Evolutionary conservation across 2,329 filamentous ascomycete species (phyloP), one percentile per base, ranked within the genome.

Genomic region (Colletotrichum cuscutae): DNA sequence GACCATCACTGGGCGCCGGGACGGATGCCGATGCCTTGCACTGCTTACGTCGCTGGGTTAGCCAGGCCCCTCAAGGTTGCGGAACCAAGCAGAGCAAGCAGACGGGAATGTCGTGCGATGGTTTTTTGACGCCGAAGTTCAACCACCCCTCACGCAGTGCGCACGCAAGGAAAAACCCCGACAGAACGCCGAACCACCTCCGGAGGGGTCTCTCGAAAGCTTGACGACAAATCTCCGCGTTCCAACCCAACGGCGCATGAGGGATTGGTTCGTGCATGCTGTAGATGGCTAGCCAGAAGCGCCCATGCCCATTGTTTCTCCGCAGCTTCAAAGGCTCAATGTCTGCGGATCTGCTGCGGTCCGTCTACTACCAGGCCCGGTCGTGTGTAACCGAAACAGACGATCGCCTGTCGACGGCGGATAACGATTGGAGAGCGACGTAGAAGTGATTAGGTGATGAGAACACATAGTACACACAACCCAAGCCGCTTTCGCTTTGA

Each of bases 171-270:
- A 42, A 35, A 65, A 72, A 56, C 15, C 56, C 71, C 71, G 71
- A 73, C 66, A 61, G 66, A 73, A 71, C 66, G 49, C 71, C 71
- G 71, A 73, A 52, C 49, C 71, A 73, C 60, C 67, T 22, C 71
- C 71, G 71, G 46, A 42, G 66, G 49, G 66, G 52, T 15, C 37
- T 49, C 57, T 73, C 54, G 37, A 42, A n/a, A 65, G 66, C 54
- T 73, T 65, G 54, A 73, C 71, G 71, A 73, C 71, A 73, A 71
- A 73, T 73, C 71, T 71, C 71, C 71, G 71, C 71, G 66, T 57
- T 61, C 22, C 54, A 60, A 28, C 30, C 30, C n/a, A n/a, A 60
- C 30, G 49, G 22, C 68, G 69, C 58, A 68, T 57, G 24, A 62
- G 22, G 30, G 69, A 46, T 60, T 54, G 52, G 60, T 65, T 56